Evolutionary conservation across 2,329 filamentous ascomycete genomes (phyloP), one percentile per base, ranked within the genome.

Genomic region (Trichoderma sp.): DNA sequence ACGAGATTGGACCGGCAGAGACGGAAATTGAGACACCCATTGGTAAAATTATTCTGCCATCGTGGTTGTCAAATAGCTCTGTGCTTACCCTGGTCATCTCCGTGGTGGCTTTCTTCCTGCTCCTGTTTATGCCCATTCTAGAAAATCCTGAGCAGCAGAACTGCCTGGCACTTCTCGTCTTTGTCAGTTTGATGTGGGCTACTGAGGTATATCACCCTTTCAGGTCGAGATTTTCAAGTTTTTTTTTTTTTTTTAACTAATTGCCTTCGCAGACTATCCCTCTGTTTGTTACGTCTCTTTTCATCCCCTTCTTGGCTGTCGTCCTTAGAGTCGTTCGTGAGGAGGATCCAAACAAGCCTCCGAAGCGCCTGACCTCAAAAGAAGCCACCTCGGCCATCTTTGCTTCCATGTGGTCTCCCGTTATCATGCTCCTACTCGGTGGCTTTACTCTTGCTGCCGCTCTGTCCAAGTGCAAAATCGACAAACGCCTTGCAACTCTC

Each of bases 331-430:
- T 99, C 25, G 92, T 97, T 70, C 89, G 93, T 35, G 87, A 90
- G 35, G 92, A 96, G 64, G 86, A 89, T 5, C 72, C 75, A 2
- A 72, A 70, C 67, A 76, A 78, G 72, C 89, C 90, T 0, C 84
- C 92, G 69, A 80, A 82, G 53, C 88, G 94, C 25, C 84, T 99
- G 7, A 85, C 86, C n/a, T 87, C 93, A 3, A 94, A 94, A 77
- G 86, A 88, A 52, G 94, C 95, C 0, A 92, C 94, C 0, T 84
- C 87, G 32, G 94, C 91, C 74, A 91, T 97, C 68, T 98, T 99
- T 74, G 86, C 93, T 5, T 90, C 95, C 29, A 99, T 99, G 95
- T 99, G 95, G 95, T 97, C 94, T 4, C 94, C 95, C 0, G 95
- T 99, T 66, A 99, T 99, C 73, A 98, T 99, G 95, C 87, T 99